Evolutionary conservation across 352 stramenopile species (phyloP).

Genomic region (Phytophthora meadii): DNA sequence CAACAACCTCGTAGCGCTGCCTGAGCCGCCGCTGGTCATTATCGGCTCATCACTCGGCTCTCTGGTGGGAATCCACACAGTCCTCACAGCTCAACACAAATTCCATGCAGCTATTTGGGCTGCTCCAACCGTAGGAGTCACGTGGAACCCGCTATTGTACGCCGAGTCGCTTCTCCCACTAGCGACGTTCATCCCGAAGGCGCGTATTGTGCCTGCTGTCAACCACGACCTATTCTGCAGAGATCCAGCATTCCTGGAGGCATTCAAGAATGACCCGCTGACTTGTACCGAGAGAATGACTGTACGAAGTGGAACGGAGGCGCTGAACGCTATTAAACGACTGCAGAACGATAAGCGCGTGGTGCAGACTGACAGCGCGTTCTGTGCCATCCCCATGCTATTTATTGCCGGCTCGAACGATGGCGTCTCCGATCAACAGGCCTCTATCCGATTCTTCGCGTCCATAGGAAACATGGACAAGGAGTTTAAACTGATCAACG

Average conservation of each 20-base stretch:
- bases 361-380: slow-evolving; percentile 10
- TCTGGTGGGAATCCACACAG: slow-evolving; percentile 63
- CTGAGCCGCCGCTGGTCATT: slow-evolving; percentile 52
- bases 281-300: slow-evolving; percentile 57
- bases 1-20: slow-evolving; percentile 21
- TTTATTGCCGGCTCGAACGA: slow-evolving; percentile 60
- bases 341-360: slow-evolving; percentile 41
- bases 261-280: slow-evolving; percentile 64
- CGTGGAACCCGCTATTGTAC: slow-evolving; percentile 50
- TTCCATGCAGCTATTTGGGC: slow-evolving; percentile 63
- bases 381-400: slow-evolving; percentile 36
- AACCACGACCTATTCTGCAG: slow-evolving; percentile 45
- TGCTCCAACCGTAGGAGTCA: slow-evolving; percentile 55
- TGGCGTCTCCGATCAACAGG: slow-evolving; percentile 45
- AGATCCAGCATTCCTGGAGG: slow-evolving; percentile 51
- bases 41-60: slow-evolving; percentile 65
- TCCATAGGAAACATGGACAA: slow-evolving; percentile 54
- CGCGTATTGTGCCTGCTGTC: slow-evolving; percentile 55
- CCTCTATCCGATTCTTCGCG: slow-evolving; percentile 45
- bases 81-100: slow-evolving; percentile 50
- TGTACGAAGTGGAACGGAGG: slow-evolving; percentile 35
- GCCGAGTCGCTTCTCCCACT: slow-evolving; percentile 48
- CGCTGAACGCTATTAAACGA: slow-evolving; percentile 35
- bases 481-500: slow-evolving; percentile 57
- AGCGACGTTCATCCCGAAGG: slow-evolving; percentile 43